Conservation (phyloP, 1,284 basidiomycete genomes). For the Papiliotrema laurentii region DNA sequence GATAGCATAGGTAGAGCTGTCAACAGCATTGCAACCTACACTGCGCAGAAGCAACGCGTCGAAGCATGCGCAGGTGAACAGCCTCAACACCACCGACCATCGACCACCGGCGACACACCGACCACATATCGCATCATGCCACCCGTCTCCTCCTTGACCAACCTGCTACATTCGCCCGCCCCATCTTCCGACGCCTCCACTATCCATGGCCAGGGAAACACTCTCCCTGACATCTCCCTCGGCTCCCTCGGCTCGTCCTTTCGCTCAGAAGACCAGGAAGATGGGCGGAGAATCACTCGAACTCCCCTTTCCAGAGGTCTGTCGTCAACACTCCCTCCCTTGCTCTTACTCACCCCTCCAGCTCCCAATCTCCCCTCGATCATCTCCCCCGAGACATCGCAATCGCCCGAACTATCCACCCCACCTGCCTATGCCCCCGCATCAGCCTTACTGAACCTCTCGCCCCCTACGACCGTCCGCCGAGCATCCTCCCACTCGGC, state of each 20-base stretch:
- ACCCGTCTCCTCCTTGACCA: conserved; percentile 29
- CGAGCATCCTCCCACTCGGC: conserved; percentile 30
- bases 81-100: not conserved
- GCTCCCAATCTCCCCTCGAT: conserved; percentile 13
- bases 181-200: conserved; percentile 33
- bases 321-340: no score
- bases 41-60: no score
- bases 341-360: no score
- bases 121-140: conserved; percentile 22
- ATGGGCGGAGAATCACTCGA: conserved; percentile 9
- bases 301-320: conserved; percentile 11
- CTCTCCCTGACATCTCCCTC: conserved; percentile 45
- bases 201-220: conserved; percentile 26
- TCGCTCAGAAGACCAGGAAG: conserved; percentile 38
- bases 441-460: conserved; percentile 26
- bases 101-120: not conserved
- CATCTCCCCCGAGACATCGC: conserved; percentile 23
- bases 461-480: conserved; percentile 35
- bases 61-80: not conserved
- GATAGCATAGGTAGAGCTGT: no score
- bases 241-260: conserved; percentile 45
- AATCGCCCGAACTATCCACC: conserved; percentile 15
- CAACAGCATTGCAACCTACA: no score
- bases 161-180: conserved; percentile 36
- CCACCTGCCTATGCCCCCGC: conserved; percentile 21